These are phyloP conservation scores for Podospora appendiculata DNA, from an alignment of 495 filamentous ascomycete genomes.

Conservation along the genomic window DNA sequence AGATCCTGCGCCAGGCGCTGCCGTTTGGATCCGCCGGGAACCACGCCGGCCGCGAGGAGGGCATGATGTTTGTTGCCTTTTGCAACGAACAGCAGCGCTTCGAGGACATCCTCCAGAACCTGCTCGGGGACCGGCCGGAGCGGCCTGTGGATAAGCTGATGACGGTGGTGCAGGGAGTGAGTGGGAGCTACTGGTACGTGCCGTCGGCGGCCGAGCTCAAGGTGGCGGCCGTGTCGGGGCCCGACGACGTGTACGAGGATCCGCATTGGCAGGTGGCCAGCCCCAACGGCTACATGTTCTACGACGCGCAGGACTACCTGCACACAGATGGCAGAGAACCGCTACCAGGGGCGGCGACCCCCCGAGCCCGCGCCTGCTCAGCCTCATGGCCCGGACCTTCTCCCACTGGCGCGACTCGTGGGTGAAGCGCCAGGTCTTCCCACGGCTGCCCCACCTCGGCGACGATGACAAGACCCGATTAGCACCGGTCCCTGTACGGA, in stretches of 20 bases:
- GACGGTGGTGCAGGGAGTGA: background rate
- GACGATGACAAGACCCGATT: background rate
- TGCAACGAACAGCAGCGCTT: conserved; percentile 18
- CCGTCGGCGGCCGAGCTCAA: background rate
- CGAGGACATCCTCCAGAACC: conserved; percentile 11
- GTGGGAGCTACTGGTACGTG: background rate
- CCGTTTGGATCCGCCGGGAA: background rate
- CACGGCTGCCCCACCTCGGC: background rate
- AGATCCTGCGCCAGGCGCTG: background rate
- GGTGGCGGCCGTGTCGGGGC: background rate
- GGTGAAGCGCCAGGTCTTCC: conserved; percentile 3
- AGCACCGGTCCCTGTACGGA: background rate
- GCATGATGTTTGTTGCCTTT: conserved; percentile 18
- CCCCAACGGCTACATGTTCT: background rate
- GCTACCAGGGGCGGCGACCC: conserved; percentile 1
- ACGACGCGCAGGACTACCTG: background rate
- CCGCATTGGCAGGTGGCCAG: background rate
- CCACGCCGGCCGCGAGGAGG: conserved; percentile 9
- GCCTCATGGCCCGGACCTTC: conserved; percentile 1
- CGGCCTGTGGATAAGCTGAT: conserved; percentile 11
- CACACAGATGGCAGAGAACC: background rate
- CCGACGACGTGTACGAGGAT: background rate
- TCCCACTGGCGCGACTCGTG: conserved; percentile 7
- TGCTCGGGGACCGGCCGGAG: conserved; percentile 10
- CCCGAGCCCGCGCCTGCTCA: conserved; percentile 3